A percentile compares a stretch with the other conserved stretches of the same genome.
Evolutionary conservation across 2,329 filamentous ascomycete species (phyloP).

Genomic region (Fusarium sp.): DNA sequence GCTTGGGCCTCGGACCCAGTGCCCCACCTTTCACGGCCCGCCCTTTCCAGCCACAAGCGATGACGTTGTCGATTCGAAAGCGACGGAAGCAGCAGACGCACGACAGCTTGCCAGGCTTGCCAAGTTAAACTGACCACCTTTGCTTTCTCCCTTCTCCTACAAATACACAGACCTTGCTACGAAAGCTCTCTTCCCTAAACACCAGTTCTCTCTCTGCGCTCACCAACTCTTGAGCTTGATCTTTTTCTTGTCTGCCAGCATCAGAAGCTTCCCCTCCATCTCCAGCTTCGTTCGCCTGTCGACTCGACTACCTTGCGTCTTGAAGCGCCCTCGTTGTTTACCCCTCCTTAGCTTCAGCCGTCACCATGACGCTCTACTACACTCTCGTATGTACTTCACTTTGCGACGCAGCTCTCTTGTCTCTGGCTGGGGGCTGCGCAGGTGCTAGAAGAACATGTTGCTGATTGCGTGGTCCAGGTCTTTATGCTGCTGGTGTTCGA

Average conservation of each 20-base stretch:
- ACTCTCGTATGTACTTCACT: slow-evolving; percentile 61
- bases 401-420: neutral
- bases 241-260: neutral
- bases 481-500: slow-evolving; percentile 87
- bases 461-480: slow-evolving; percentile 70
- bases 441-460: neutral
- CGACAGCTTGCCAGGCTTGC: slow-evolving; percentile 45
- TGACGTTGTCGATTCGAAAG: slow-evolving; percentile 55
- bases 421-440: neutral
- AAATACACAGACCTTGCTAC: slow-evolving; percentile 38
- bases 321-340: slow-evolving; percentile 30
- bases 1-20: slow-evolving; percentile 9
- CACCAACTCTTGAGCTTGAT: slow-evolving; percentile 3
- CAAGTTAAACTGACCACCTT: slow-evolving; percentile 53
- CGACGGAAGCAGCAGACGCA: slow-evolving; percentile 41
- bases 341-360: slow-evolving; percentile 45
- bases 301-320: slow-evolving; percentile 6
- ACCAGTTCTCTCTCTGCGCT: slow-evolving; percentile 10
- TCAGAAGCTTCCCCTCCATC: slow-evolving; percentile 13
- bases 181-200: slow-evolving; percentile 1
- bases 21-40: slow-evolving; percentile 32
- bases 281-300: slow-evolving; percentile 12
- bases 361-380: slow-evolving; percentile 73
- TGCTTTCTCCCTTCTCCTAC: slow-evolving; percentile 36
- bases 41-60: slow-evolving; percentile 52